Base-by-base conservation (phyloP, 1,139 yeast species). In the Protomyces macrosporus region DNA sequence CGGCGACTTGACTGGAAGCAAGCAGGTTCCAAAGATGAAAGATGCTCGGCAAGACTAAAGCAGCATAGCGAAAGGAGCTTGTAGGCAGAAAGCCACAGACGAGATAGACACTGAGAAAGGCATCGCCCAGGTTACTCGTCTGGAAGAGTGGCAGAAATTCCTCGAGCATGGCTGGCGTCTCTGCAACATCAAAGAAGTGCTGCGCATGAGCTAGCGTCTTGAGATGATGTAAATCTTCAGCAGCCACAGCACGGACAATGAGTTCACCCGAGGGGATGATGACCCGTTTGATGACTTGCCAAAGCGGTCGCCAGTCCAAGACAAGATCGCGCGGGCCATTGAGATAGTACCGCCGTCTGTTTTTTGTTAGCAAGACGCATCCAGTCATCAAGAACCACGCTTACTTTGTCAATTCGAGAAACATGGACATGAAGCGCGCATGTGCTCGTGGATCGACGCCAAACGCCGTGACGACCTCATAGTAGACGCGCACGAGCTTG, bases 21-120 rank as follows among this genome's bases (percentile, higher is more conserved):
- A 84, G 78, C 48, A 86, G 81, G 3, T 81, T 72, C 97, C 97
- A 90, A 64, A 89, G 75, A 69, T 88, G 84, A 70, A 88, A 89
- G 16, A 89, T 73, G 0, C 90, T 77, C 0, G 91, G 84, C 14
- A 86, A 37, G 71, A 69, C 85, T 85, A 67, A 82, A 75, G 6
- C 73, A 66, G 3, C 75, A 71, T 35, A 72, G 73, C 3, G 69
- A 14, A 39, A 51, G 6, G 55, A 52, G 65, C 34, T 39, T 5
- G 56, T 55, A 72, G 78, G 77, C 6, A 72, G 53, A 55, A 75
- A 65, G 30, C 71, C 66, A n/a, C 68, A 66, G 36, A 75, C 55
- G 45, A 74, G 62, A 45, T 70, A 68, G 72, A 88, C 76, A 23
- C 86, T 80, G 37, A 86, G 81, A 61, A 87, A 76, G 0, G 86